phyloP scores from a whole-genome alignment of 495 filamentous ascomycete species.

The Penicillium diatomitis region DNA sequence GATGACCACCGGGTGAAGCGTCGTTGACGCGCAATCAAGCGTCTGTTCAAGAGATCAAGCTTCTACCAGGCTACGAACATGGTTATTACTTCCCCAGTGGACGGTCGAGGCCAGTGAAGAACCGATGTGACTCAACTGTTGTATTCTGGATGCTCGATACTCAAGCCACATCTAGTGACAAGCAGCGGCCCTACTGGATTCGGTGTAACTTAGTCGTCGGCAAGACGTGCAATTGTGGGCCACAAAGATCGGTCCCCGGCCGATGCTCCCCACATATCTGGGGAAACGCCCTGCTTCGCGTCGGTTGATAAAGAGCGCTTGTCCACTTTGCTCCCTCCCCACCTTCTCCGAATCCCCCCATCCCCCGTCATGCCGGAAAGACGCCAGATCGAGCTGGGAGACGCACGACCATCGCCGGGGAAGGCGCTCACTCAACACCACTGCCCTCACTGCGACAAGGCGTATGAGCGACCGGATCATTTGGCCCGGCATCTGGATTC shows the following conservation, averaged over 20 bases:
- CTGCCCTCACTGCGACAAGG: slow-evolving; percentile 18
- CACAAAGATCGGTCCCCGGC: background rate
- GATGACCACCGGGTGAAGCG: no score
- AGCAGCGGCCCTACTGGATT: no score
- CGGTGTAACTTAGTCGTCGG: background rate
- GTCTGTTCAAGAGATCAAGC: no score
- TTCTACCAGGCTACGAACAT: no score
- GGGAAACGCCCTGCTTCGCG: no score
- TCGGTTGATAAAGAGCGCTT: background rate
- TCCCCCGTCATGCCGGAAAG: slow-evolving; percentile 4
- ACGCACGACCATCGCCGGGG: slow-evolving; percentile 8
- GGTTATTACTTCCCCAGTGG: no score
- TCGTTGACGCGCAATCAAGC: no score
- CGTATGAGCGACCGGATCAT: slow-evolving; percentile 19
- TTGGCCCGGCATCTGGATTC: slow-evolving; percentile 23
- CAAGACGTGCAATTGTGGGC: background rate
- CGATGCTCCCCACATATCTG: background rate
- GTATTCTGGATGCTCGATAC: no score
- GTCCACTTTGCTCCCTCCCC: background rate
- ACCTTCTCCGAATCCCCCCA: background rate
- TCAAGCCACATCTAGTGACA: no score
- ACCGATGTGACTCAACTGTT: no score
- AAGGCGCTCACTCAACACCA: slow-evolving; percentile 8
- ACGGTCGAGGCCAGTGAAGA: no score
- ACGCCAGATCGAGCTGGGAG: background rate